Base-by-base conservation (phyloP, 2,329 filamentous ascomycete genomes). In the Aspergillus phoenicis region DNA sequence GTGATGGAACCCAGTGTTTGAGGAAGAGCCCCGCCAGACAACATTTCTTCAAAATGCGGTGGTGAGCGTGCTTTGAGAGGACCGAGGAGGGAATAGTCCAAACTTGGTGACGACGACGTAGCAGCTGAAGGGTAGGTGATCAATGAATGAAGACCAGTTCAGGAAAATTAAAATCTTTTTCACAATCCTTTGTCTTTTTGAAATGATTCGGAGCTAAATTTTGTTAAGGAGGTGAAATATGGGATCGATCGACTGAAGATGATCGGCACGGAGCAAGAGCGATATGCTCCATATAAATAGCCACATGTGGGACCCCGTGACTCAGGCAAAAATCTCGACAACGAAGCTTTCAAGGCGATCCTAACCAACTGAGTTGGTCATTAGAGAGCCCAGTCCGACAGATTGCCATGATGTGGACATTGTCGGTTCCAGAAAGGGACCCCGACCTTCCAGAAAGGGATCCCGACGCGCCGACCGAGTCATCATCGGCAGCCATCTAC, bases 1-100 rank as follows among this genome's bases (percentile, higher is more conserved):
- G 83, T 86, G 69, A 86, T 84, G 36, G 82, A 81, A 57, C 82
- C 80, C 28, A 86, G 79, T 13, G 84, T 85, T 58, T 83, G 77
- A 5, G 84, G 83, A 38, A 85, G 77, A 47, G 76, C 76, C 22
- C 71, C 66, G 22, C 64, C 64, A 20, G 73, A 71, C 45, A 72
- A 38, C 73, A 77, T 78, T 24, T 22, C 17, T 20, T 28, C 49
- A 24, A 41, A 30, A 36, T 17, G 20, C 22, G 33, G 33, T 33
- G 33, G 11, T 30, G 48, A 24, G 41, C 15, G 45, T 15, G 8
- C 11, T 26, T 24, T 11, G 17, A 24, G 24, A 22, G 8, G 41
- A 15, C 4, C 24, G 33, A 45, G 8, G 4, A 52, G 13, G 17
- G 24, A 4, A 17, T 20, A 22, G 6, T n/a, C 15, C 30, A 49